A percentile compares a stretch with the other conserved stretches of the same genome.
Conservation (phyloP, 805 yeast genomes). For the Kuraishia capsulata region DNA sequence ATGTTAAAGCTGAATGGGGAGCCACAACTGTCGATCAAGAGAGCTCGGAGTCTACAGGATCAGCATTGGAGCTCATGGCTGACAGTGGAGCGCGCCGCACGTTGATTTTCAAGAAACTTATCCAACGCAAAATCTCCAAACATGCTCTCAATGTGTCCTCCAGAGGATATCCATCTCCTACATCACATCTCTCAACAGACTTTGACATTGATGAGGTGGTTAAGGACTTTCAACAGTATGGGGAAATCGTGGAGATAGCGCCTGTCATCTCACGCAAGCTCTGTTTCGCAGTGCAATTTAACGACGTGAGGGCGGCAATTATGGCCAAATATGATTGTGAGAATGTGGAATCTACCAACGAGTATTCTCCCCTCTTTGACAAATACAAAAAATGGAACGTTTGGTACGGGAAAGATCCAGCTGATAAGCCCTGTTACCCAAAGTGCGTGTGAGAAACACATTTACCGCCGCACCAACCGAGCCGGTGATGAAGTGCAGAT, state of each 20-base stretch:
- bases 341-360: slow-evolving; percentile 8
- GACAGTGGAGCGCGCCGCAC: slow-evolving; percentile 45
- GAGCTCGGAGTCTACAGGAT: background rate
- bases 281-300: slow-evolving; percentile 51
- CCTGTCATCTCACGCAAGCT: slow-evolving; percentile 62
- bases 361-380: slow-evolving; percentile 21
- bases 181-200: slow-evolving; percentile 28
- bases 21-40: background rate
- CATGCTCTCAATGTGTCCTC: slow-evolving; percentile 6
- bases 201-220: slow-evolving; percentile 35
- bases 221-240: slow-evolving; percentile 46
- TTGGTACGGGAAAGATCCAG: slow-evolving; percentile 59
- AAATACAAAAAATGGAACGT: slow-evolving; percentile 54
- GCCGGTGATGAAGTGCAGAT: no score
- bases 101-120: slow-evolving; percentile 35
- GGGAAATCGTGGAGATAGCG: slow-evolving; percentile 49
- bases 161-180: slow-evolving; percentile 32
- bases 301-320: slow-evolving; percentile 51
- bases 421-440: slow-evolving; percentile 43
- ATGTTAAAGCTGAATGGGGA: slow-evolving; percentile 39
- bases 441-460: no score
- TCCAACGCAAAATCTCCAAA: slow-evolving; percentile 15
- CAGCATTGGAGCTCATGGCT: slow-evolving; percentile 19
- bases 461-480: no score
- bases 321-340: slow-evolving; percentile 41